Base-by-base conservation (phyloP, 2,329 filamentous ascomycete genomes). In the Verticillium isaacii region DNA sequence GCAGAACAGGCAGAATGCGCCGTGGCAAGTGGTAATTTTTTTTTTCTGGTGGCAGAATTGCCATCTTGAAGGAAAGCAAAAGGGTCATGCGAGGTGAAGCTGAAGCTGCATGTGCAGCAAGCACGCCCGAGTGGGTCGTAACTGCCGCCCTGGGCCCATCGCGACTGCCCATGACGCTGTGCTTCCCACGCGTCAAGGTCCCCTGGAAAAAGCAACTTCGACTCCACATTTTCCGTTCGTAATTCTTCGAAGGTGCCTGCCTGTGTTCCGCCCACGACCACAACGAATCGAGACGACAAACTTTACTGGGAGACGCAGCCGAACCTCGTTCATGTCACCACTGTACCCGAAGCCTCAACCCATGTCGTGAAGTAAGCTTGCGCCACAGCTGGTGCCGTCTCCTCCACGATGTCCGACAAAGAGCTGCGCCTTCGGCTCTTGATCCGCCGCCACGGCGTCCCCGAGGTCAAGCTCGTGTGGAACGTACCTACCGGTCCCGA, bases 401-500 rank as follows among this genome's bases (percentile, higher is more conserved):
- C 11, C 5, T 32, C 36, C 32, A 64, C 61, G 9, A 77, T 77
- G 75, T 61, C 67, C 57, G 73, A 73, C 56, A 72, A 68, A 57
- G 70, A 68, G 59, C 86, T 95, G 82, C 90, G 92, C 70, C 83
- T 96, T 63, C 89, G 89, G 66, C 78, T 96, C 57, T 80, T 85
- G 39, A 85, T 96, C 60, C 85, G 87, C 65, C 89, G 92, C 62
- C 86, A 94, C 74, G 85, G 83, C 54, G 81, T 95, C 29, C 92
- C 92, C 8, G 84, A 90, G 50, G 84, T 87, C 61, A 85, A 86
- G 66, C 82, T 95, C 60, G 79, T 94, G 50, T 94, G 91, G 87
- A 84, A 85, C 32, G 84, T 89, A 19, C 75, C 81, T 59, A 77
- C 80, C 67, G 76, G 80, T 60, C 78, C 80, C 15, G 82, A 88